A percentile compares a stretch with the other conserved stretches of the same genome.
These are phyloP conservation scores for Sarocladium kiliense DNA, from an alignment of 2,329 filamentous ascomycete species.

Conservation along the genomic window DNA sequence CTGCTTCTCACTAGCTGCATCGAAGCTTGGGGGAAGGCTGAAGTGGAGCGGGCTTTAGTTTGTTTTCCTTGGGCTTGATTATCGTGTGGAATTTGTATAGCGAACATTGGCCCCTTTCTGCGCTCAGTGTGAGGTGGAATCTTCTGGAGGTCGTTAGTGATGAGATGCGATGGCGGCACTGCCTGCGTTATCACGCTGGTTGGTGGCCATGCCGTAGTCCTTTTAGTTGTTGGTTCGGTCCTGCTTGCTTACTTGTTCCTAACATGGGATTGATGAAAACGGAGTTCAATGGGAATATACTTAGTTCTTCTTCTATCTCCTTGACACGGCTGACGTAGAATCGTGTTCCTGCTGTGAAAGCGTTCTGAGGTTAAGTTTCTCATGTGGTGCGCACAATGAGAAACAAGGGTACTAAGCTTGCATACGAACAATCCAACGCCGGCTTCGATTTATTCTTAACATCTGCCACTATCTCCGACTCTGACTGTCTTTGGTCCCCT, in stretches of 20 bases:
- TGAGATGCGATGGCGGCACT: too few relatives aligned
- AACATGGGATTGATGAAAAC: slow-evolving; percentile 3
- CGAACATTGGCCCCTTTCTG: background rate
- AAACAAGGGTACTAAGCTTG: too few relatives aligned
- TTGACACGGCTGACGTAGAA: too few relatives aligned
- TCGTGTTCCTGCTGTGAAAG: too few relatives aligned
- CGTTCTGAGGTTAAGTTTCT: too few relatives aligned
- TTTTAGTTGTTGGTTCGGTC: background rate
- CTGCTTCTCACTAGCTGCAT: background rate
- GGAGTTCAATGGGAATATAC: slow-evolving; percentile 5
- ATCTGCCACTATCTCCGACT: background rate
- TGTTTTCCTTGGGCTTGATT: background rate
- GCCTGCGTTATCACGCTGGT: too few relatives aligned
- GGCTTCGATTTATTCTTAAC: background rate
- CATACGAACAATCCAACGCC: background rate
- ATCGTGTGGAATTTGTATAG: slow-evolving; percentile 4
- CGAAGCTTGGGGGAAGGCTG: background rate
- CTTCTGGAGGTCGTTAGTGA: too few relatives aligned
- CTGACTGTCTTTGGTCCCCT: background rate
- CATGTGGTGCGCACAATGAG: too few relatives aligned
- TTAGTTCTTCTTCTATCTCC: background rate
- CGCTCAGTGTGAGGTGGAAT: background rate
- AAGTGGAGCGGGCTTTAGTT: background rate
- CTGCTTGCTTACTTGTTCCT: background rate
- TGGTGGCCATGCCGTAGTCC: too few relatives aligned